Conservation (phyloP, 2,329 filamentous ascomycete genomes). For the Cryoendolithus antarcticus region DNA sequence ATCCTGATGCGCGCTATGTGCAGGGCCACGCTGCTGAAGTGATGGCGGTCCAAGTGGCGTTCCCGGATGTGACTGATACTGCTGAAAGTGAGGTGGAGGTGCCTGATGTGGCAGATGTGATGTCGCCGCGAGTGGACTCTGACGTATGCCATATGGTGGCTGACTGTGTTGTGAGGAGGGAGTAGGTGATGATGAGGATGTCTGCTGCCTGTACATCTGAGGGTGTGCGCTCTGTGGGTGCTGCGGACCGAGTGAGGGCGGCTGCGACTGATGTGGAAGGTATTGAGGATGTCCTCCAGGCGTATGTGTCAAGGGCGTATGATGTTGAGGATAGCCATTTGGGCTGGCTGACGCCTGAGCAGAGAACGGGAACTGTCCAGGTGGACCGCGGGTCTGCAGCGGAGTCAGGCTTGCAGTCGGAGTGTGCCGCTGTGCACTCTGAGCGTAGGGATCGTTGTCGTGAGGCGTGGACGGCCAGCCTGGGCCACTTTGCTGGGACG, state of each 20-base stretch:
- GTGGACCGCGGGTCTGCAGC: too few relatives aligned
- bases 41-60: constrained; percentile 37
- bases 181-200: constrained; percentile 20
- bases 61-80: constrained; percentile 34
- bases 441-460: too few relatives aligned
- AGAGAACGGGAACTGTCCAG: too few relatives aligned
- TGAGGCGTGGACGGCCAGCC: too few relatives aligned
- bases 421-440: too few relatives aligned
- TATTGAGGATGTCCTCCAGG: constrained; percentile 15
- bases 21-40: constrained; percentile 16
- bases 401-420: too few relatives aligned
- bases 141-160: constrained; percentile 19
- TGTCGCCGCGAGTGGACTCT: constrained; percentile 16
- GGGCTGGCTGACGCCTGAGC: too few relatives aligned
- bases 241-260: constrained; percentile 10
- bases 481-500: too few relatives aligned
- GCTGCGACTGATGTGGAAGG: constrained; percentile 11
- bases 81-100: constrained; percentile 17
- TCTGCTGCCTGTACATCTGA: constrained; percentile 3
- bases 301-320: constrained; percentile 3
- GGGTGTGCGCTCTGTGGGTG: constrained; percentile 1
- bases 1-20: constrained; percentile 13
- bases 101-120: constrained; percentile 22
- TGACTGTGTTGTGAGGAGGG: constrained; percentile 21
- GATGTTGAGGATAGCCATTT: too few relatives aligned